Evolutionary conservation across 768 basidiomycete species (phyloP), one percentile per base, ranked within the genome.

Genomic region (Psilocybe cyanescens): DNA sequence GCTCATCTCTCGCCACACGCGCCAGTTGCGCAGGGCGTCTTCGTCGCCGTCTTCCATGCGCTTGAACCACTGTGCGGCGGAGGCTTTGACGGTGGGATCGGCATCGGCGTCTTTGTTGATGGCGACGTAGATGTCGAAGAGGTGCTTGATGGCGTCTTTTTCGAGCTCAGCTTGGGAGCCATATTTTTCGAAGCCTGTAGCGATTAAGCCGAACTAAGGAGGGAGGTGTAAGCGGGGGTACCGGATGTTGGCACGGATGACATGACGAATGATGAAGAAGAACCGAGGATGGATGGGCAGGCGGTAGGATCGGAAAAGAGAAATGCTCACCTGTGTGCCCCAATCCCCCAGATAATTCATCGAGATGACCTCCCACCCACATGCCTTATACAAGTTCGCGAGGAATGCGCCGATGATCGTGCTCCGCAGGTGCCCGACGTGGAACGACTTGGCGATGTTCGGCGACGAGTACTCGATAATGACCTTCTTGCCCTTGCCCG

Each of bases 331-430:
- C 84, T 98, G 97, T 45, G 95, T 98, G 24, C 97, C 97, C 97
- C 96, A 99, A 71, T 98, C 97, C 2, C 97, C 97, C 14, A 98
- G 84, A 73, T 99, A 99, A 73, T 99, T 99, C 76, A 98, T 79
- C 1, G 91, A 84, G 39, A 85, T 75, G n/a, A 96, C 95, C 6
- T 94, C 85, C 95, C 94, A 99, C 14, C 97, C 96, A 68, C 90
- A 94, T 6, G 93, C 84, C 70, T 88, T 90, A 81, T 99, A 97
- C 45, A 98, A 68, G 76, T 98, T 98, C 8, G 86, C 81, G 60
- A 98, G 75, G 79, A 97, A 97, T 0, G 93, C 90, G n/a, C 97
- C 97, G 71, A 99, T 97, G 74, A 99, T 99, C n/a, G 97, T 99
- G 57, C 94, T 95, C 41, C 97, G 86, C 61, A 99, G 78, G 75